A percentile compares a stretch with the other conserved stretches of the same genome.
Conservation (phyloP, 495 filamentous ascomycete genomes). For the Aspergillus incahuasiensis region DNA sequence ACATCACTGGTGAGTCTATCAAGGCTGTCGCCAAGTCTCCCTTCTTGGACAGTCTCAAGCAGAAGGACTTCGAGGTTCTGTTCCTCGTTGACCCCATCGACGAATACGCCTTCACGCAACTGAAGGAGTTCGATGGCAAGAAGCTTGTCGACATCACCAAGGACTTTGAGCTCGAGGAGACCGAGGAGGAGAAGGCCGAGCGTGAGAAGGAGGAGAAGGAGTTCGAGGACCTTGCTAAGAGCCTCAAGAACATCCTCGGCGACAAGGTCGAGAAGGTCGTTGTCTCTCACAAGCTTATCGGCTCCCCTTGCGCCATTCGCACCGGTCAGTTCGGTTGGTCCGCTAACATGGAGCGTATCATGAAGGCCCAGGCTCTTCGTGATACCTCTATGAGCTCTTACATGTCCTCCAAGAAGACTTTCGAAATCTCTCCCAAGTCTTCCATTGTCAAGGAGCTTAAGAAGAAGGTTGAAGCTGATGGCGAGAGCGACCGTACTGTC, state of each 20-base stretch:
- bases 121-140: constrained; percentile 99
- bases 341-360: constrained; percentile 99
- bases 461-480: constrained; percentile 96
- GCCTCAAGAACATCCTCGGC: constrained; percentile 96
- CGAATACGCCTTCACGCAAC: constrained; percentile 99
- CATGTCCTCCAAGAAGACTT: constrained; percentile 99
- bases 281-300: constrained; percentile 95
- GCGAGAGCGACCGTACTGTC: constrained; percentile 96
- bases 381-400: constrained; percentile 99
- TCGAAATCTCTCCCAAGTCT: constrained; percentile 98
- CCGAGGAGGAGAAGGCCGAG: constrained; percentile 96
- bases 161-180: constrained; percentile 99
- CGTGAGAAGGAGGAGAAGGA: constrained; percentile 98
- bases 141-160: constrained; percentile 99
- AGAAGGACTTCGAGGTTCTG: constrained; percentile 98
- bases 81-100: constrained; percentile 99
- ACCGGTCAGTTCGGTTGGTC: constrained; percentile 99
- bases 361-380: constrained; percentile 99
- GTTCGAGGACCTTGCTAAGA: constrained; percentile 88
- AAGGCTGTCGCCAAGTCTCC: constrained; percentile 97
- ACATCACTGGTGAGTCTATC: constrained; percentile 99
- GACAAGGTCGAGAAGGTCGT: constrained; percentile 99
- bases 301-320: constrained; percentile 95
- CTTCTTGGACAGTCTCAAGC: constrained; percentile 98
- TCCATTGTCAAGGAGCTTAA: constrained; percentile 97